Evolutionary conservation across 2,329 filamentous ascomycete genomes (phyloP), one percentile per base, ranked within the genome.

Genomic region (Diaporthe eres): DNA sequence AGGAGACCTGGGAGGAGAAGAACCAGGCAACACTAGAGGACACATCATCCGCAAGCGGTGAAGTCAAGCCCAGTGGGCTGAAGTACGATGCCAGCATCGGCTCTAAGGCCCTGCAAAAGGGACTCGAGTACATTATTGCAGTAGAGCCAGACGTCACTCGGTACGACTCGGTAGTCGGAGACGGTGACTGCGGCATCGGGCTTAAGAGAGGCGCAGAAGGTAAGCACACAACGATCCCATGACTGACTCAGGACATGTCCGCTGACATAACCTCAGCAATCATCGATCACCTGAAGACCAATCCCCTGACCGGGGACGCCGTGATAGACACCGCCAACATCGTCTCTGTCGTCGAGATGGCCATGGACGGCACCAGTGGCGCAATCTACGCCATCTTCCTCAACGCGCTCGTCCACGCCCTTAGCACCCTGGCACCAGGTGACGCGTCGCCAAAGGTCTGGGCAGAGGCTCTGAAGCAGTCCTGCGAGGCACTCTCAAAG

Each of bases 141-240:
- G 92, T 88, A 1, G 94, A 95, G 82, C 92, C 93, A 1, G 92
- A 94, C 70, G 88, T 95, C 70, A 95, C 94, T 0, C 89, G 86
- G 68, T 95, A 91, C 80, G 94, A 95, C 81, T 97, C 95, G 0
- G 91, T 97, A 17, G 95, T 98, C 34, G 95, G 95, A 57, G 95
- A 98, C 81, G 95, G 95, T 63, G 95, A 98, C 84, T 98, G 95
- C 81, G 95, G 95, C 13, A 94, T 95, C 75, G 95, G 95, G 7
- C 87, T 98, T 77, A 95, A 95, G 86, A 92, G 95, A 77, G 95
- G 95, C 67, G 95, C 95, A n/a, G 93, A 98, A 88, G 91, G 88
- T 89, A 84, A 82, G 85, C 80, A 31, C 17, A 28, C 39, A 75
- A 74, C 3, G 22, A 8, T 39, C 51, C 37, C 49, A 49, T 3